Conservation (phyloP, 768 basidiomycete species). For the Termitomyces sp. region DNA sequence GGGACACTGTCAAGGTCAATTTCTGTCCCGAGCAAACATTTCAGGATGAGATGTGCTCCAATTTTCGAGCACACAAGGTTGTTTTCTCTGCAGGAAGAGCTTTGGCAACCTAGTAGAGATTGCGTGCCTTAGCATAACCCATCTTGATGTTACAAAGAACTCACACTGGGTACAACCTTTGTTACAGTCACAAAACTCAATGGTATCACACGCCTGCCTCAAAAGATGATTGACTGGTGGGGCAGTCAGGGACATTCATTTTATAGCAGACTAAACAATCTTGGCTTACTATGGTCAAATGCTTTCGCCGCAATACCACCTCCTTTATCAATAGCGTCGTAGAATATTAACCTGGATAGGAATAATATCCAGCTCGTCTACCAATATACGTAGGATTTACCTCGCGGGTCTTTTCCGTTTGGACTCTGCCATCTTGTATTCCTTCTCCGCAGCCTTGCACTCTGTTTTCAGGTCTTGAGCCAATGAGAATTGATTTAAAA, state of each 20-base stretch:
- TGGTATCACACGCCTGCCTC: constrained; percentile 45
- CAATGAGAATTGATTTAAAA: constrained; percentile 72
- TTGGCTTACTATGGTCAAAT: constrained; percentile 67
- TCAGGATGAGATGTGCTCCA: constrained; percentile 67
- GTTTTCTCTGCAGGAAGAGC: constrained; percentile 58
- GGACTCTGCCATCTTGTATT: constrained; percentile 49
- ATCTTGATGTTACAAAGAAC: constrained; percentile 8
- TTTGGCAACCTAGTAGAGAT: constrained; percentile 52
- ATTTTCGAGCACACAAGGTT: constrained; percentile 71
- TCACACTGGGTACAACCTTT: constrained; percentile 70
- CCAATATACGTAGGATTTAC: constrained; percentile 23
- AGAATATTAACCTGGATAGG: constrained; percentile 67
- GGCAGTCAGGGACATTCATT: neutral
- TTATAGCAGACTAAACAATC: neutral
- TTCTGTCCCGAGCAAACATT: constrained; percentile 46
- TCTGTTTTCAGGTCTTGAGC: constrained; percentile 71
- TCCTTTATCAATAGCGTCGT: constrained; percentile 63
- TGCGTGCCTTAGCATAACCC: neutral
- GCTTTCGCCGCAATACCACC: constrained; percentile 73
- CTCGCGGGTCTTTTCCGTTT: constrained; percentile 65
- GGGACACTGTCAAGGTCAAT: constrained; percentile 34
- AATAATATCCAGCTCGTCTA: neutral
- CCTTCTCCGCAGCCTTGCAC: constrained; percentile 76
- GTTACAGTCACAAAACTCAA: constrained; percentile 59
- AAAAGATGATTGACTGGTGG: constrained; percentile 51